Conservation (phyloP, 192 early-diverging fungal genomes). For the Backusella tarrabulga region DNA sequence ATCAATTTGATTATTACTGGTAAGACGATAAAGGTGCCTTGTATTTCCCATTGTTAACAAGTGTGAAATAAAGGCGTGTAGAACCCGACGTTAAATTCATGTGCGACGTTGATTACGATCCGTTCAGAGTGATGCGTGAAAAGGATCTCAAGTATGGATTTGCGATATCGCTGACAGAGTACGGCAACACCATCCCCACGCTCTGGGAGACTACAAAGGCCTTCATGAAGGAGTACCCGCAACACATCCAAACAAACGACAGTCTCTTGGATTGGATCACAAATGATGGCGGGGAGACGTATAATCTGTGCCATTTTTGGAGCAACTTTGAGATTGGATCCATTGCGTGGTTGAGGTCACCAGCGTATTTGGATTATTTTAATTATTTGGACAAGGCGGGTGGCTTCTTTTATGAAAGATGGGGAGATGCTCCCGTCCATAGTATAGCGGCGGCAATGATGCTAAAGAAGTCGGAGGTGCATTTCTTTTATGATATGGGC, state of each 20-base stretch:
- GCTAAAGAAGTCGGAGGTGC: slow-evolving; percentile 8
- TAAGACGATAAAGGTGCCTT: slow-evolving; percentile 50
- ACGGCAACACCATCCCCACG: slow-evolving; percentile 54
- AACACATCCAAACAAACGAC: slow-evolving; percentile 26
- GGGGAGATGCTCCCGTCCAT: slow-evolving; percentile 31
- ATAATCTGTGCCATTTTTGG: slow-evolving; percentile 78
- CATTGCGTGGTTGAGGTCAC: slow-evolving; percentile 63
- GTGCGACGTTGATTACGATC: slow-evolving; percentile 74
- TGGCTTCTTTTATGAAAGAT: slow-evolving; percentile 85
- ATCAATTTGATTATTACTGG: slow-evolving; percentile 82
- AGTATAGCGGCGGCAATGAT: slow-evolving; percentile 21
- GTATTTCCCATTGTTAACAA: neutral
- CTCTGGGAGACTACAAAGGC: slow-evolving; percentile 58
- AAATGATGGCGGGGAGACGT: slow-evolving; percentile 45
- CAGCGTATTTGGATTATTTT: slow-evolving; percentile 66
- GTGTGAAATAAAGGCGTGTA: slow-evolving; percentile 40
- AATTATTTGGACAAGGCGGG: slow-evolving; percentile 70
- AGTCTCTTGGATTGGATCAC: slow-evolving; percentile 42
- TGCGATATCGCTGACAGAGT: slow-evolving; percentile 61
- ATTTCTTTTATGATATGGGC: slow-evolving; percentile 32
- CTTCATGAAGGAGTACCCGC: slow-evolving; percentile 50
- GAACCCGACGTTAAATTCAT: slow-evolving; percentile 73
- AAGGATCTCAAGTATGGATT: slow-evolving; percentile 69
- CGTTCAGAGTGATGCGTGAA: slow-evolving; percentile 68
- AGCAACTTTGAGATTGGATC: slow-evolving; percentile 77